A percentile compares a stretch with the other conserved stretches of the same genome.
phyloP scores from a whole-genome alignment of 352 stramenopile genomes.

The Phytophthora sp. region DNA sequence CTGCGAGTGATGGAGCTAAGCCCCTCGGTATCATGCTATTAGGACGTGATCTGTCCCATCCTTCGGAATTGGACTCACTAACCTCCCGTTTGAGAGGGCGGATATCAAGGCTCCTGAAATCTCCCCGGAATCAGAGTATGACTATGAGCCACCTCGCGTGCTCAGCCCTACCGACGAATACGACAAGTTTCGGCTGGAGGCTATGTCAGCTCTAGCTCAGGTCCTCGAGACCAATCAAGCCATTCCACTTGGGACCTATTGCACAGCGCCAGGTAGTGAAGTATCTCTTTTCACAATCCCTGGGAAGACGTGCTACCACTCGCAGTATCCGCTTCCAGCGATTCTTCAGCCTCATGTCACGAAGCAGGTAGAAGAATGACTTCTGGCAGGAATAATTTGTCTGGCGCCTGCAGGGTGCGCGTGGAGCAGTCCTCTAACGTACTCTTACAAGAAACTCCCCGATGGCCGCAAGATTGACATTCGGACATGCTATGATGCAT shows the following conservation, averaged over 20 bases:
- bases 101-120: too few relatives aligned
- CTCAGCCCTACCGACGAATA: background rate
- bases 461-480: conserved; percentile 3
- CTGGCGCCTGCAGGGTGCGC: background rate
- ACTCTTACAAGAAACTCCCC: background rate
- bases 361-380: too few relatives aligned
- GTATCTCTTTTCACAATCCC: background rate
- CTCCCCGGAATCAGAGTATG: background rate
- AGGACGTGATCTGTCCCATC: background rate
- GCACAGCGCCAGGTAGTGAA: background rate
- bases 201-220: too few relatives aligned
- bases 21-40: background rate
- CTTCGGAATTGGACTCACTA: background rate
- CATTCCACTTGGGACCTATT: background rate
- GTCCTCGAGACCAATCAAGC: too few relatives aligned
- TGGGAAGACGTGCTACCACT: background rate
- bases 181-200: background rate
- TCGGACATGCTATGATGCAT: background rate
- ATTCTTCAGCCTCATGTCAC: background rate
- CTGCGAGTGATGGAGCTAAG: conserved; percentile 1
- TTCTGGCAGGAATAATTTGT: too few relatives aligned
- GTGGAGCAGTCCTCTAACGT: background rate
- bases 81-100: too few relatives aligned
- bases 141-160: background rate
- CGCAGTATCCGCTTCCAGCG: background rate